Evolutionary conservation across 257 asterid genomes (phyloP).

Genomic region (Fraxinus anomala): DNA sequence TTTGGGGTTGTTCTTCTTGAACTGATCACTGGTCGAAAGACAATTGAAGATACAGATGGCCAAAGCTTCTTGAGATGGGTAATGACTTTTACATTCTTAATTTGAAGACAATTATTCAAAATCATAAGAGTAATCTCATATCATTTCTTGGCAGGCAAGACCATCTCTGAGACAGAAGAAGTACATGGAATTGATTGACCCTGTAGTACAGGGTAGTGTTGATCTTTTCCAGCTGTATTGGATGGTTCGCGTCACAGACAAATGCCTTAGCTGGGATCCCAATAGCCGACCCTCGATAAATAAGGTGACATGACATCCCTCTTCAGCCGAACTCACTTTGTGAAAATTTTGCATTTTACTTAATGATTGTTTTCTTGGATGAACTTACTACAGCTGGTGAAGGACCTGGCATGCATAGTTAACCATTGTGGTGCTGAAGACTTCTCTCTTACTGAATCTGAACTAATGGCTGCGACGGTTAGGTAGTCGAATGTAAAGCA

Average conservation of each 20-base stretch:
- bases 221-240: constrained; percentile 57
- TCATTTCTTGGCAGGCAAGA: constrained; percentile 46
- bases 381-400: constrained; percentile 40
- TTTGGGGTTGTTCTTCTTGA: constrained; percentile 66
- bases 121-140: background rate
- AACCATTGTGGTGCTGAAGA: constrained; percentile 42
- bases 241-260: constrained; percentile 48
- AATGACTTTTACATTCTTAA: background rate
- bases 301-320: constrained; percentile 40
- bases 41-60: constrained; percentile 47
- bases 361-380: constrained; percentile 1
- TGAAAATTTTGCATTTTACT: background rate
- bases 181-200: constrained; percentile 55
- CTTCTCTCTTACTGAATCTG: constrained; percentile 51
- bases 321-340: background rate
- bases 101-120: background rate
- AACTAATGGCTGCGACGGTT: constrained; percentile 19
- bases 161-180: constrained; percentile 45
- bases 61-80: constrained; percentile 68
- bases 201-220: constrained; percentile 40
- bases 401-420: constrained; percentile 34
- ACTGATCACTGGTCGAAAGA: constrained; percentile 60
- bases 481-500: background rate
- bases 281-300: constrained; percentile 49
- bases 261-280: constrained; percentile 58